Percentiles rank a stretch among this genome's conserved stretches.
Evolutionary conservation across 2,329 filamentous ascomycete genomes (phyloP).

Genomic region (Botrytis byssoidea): DNA sequence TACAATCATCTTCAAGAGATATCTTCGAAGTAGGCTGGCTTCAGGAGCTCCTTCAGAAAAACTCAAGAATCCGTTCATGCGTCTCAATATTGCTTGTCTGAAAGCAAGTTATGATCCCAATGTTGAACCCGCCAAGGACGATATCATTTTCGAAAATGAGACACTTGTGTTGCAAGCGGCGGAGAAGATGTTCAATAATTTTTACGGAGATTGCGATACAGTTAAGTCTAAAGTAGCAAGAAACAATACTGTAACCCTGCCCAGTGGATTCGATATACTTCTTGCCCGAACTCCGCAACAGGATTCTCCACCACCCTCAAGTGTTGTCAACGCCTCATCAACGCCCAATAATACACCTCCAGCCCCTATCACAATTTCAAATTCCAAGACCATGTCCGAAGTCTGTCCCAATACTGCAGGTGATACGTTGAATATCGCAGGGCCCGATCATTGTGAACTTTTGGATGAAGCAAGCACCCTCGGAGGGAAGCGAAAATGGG

Average conservation of each 20-base stretch:
- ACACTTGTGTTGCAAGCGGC: conserved; percentile 41
- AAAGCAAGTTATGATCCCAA: conserved; percentile 67
- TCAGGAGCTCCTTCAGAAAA: conserved; percentile 30
- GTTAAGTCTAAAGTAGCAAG: not conserved
- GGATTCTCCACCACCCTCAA: not conserved
- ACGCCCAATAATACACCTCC: not conserved
- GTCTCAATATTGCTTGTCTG: conserved; percentile 62
- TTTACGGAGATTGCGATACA: conserved; percentile 31
- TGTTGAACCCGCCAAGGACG: conserved; percentile 68
- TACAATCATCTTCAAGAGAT: conserved; percentile 50
- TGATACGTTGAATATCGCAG: not conserved
- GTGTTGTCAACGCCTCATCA: not conserved
- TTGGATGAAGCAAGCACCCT: not conserved
- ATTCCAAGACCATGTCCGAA: not conserved
- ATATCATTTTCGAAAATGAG: conserved; percentile 65
- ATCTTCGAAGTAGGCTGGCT: conserved; percentile 42
- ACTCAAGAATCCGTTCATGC: conserved; percentile 58
- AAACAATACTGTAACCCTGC: not conserved
- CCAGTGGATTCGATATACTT: conserved; percentile 32
- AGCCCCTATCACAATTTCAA: not conserved
- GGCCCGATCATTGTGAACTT: not conserved
- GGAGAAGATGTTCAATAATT: conserved; percentile 34
- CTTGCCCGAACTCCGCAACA: conserved; percentile 28
- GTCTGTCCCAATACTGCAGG: not conserved
- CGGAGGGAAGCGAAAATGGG: conserved; percentile 27